These are phyloP conservation scores for Ambrosiella xylebori DNA, from an alignment of 2,329 filamentous ascomycete genomes.

Conservation along the genomic window DNA sequence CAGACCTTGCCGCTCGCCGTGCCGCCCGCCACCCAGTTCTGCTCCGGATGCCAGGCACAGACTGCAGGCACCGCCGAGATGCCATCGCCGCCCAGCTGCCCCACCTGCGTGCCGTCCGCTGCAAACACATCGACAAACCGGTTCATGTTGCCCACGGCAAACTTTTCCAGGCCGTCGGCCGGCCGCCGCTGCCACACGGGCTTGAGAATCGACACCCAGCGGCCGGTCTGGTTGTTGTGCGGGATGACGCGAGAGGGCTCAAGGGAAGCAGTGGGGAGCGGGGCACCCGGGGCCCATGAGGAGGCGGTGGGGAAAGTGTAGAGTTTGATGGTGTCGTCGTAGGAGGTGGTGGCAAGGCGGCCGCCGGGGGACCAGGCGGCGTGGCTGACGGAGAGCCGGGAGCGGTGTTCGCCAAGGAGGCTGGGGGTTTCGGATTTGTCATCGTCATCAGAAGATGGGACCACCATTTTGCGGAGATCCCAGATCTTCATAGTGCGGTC, in stretches of 20 bases:
- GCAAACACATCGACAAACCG: slow-evolving; percentile 87
- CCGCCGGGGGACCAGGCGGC: slow-evolving; percentile 77
- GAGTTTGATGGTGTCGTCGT: slow-evolving; percentile 90
- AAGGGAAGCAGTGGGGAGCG: slow-evolving; percentile 45
- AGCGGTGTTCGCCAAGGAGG: slow-evolving; percentile 66
- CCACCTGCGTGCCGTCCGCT: slow-evolving; percentile 66
- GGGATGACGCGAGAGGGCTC: slow-evolving; percentile 49
- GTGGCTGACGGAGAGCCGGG: slow-evolving; percentile 73
- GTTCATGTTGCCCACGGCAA: slow-evolving; percentile 95
- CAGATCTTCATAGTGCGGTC: slow-evolving; percentile 83
- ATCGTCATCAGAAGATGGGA: slow-evolving; percentile 34
- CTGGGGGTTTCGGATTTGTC: slow-evolving; percentile 33
- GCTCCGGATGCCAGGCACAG: slow-evolving; percentile 70
- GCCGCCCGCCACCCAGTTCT: slow-evolving; percentile 84
- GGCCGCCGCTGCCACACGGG: slow-evolving; percentile 79
- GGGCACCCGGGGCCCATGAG: slow-evolving; percentile 40
- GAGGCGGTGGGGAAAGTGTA: slow-evolving; percentile 54
- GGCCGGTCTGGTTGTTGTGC: slow-evolving; percentile 91
- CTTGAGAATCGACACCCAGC: slow-evolving; percentile 74
- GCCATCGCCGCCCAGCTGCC: slow-evolving; percentile 70
- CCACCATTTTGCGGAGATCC: slow-evolving; percentile 65
- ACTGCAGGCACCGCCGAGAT: slow-evolving; percentile 93
- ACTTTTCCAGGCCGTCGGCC: slow-evolving; percentile 62
- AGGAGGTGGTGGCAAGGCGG: slow-evolving; percentile 78
- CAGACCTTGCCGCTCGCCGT: slow-evolving; percentile 86